A percentile compares a stretch with the other conserved stretches of the same genome.
These are phyloP conservation scores for Hemileccinum impolitum DNA, from an alignment of 768 basidiomycete genomes.

Conservation along the genomic window DNA sequence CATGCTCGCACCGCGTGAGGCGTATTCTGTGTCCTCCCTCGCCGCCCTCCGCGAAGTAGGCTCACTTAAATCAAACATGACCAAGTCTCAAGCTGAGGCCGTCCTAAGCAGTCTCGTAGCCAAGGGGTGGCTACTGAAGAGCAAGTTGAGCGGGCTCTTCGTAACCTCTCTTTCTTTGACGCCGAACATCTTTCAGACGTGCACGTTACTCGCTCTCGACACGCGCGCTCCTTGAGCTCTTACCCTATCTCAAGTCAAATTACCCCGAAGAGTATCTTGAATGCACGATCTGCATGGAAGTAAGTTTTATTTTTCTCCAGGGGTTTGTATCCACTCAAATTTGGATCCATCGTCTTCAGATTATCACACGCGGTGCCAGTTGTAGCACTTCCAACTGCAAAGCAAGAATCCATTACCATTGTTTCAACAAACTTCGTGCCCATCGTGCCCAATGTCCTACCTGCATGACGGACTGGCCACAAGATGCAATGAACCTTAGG, in stretches of 20 bases:
- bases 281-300: conserved; percentile 73
- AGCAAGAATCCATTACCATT: conserved; percentile 60
- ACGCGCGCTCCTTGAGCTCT: conserved; percentile 71
- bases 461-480: conserved; percentile 61
- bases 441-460: conserved; percentile 48
- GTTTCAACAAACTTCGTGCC: conserved; percentile 52
- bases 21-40: conserved; percentile 74
- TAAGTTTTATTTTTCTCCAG: conserved; percentile 22
- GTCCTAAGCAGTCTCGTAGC: conserved; percentile 79
- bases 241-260: conserved; percentile 66
- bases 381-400: conserved; percentile 64
- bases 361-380: conserved; percentile 64
- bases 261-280: conserved; percentile 70
- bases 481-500: conserved; percentile 43
- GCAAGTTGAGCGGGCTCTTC: conserved; percentile 51
- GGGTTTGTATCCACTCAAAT: not conserved
- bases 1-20: conserved; percentile 71
- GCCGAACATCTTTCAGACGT: conserved; percentile 36
- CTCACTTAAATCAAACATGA: conserved; percentile 58
- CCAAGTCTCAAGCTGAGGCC: conserved; percentile 69
- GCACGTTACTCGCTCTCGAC: conserved; percentile 75
- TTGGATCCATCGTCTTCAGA: conserved; percentile 35
- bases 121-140: conserved; percentile 74
- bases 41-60: conserved; percentile 72
- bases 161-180: not conserved